Conservation (phyloP, 1,284 basidiomycete species). For the Cystobasidium pallidum region DNA sequence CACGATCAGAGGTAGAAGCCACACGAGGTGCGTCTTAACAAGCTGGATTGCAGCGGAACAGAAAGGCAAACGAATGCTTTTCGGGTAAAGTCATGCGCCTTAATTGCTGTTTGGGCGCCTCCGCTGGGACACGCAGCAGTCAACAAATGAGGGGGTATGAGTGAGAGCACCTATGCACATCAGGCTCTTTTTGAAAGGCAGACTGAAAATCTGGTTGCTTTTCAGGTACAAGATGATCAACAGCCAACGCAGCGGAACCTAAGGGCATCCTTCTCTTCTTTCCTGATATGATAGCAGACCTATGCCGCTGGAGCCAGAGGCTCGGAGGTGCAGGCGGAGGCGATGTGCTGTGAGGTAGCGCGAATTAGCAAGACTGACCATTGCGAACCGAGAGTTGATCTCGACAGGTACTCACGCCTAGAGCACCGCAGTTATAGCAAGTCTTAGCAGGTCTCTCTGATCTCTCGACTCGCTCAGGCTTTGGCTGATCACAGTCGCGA, state of each 20-base stretch:
- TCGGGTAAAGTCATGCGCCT: too few species aligned
- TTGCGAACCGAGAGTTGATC: neutral
- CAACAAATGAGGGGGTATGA: neutral
- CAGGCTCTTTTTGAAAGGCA: neutral
- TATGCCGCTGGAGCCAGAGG: conserved; percentile 29
- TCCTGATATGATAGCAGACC: neutral
- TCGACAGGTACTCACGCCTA: conserved; percentile 20
- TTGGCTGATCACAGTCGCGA: conserved; percentile 21
- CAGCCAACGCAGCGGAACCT: too few species aligned
- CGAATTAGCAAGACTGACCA: neutral
- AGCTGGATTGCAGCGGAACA: too few species aligned
- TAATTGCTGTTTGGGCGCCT: too few species aligned
- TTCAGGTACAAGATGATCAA: too few species aligned
- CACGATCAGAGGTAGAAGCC: too few species aligned
- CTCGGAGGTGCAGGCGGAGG: conserved; percentile 30
- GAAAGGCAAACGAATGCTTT: too few species aligned
- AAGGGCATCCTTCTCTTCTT: too few species aligned
- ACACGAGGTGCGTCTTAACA: too few species aligned
- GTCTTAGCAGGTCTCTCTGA: conserved; percentile 10
- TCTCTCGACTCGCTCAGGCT: neutral
- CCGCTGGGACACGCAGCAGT: neutral
- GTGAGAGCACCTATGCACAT: neutral
- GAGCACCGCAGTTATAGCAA: conserved; percentile 38
- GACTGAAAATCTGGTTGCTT: too few species aligned
- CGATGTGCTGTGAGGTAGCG: conserved; percentile 21